Base-by-base conservation (phyloP, 192 early-diverging fungal genomes). In the Helicostylum pulchrum region DNA sequence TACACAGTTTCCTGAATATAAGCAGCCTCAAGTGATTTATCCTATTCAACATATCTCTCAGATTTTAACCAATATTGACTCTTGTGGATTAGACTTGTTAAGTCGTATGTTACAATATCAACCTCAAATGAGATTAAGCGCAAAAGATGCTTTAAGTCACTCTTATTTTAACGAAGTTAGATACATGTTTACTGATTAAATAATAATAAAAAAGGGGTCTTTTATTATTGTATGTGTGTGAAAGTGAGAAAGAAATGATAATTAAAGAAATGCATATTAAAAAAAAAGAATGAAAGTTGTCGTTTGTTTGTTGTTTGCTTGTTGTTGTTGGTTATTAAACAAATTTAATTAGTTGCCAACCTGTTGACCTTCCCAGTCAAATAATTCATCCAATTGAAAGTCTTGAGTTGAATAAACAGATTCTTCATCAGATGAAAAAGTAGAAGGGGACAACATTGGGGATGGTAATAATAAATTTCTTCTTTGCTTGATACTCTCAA, bases 21-120 rank as follows among this genome's bases (percentile, higher is more conserved):
- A 86, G 50, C 88, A 86, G 53, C 79, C 70, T 47, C 88, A 89
- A 61, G 82, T 87, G 30, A 77, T 77, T 19, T 86, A 89, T 68
- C 83, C 80, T 60, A 77, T 78, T 47, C 79, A 81, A 73, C 75
- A 81, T 19, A 77, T 91, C 59, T 85, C 85, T 12, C 79, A 84
- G 23, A 77, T 84, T 36, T 71, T 86, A 73, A 93, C 85, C 36
- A 88, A 84, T 87, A 93, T 93, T 55, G 86, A 90, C 46, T 71
- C 77, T 23, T 75, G 78, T 53, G 90, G 82, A 14, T 74, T 90
- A 62, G 89, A 91, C 65, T 60, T 93, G 62, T 72, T 93, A 49
- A 85, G 79, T 70, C 79, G 86, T 61, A 81, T 93, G 73, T 70
- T 91, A 50, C 85, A 84, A 64, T 92, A 90, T 65, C 86, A 93